Evolutionary conservation across 352 stramenopile genomes (phyloP), one percentile per base, ranked within the genome.

Genomic region (Phytophthora capsici): DNA sequence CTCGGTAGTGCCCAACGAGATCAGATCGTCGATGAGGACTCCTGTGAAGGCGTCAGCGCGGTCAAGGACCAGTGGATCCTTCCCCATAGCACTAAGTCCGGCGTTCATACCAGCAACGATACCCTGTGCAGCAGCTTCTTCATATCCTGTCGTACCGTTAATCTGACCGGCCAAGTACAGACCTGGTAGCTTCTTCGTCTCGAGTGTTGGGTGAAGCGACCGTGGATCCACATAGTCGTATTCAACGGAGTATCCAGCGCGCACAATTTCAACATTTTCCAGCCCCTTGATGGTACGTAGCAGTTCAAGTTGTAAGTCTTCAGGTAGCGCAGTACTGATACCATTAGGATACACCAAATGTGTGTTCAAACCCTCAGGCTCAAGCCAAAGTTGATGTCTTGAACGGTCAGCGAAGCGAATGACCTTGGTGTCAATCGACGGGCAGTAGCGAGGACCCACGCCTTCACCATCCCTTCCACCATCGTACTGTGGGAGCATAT

Each of bases 81-180:
- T 76, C 19, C 76, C 76, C 32, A 82, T 75, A 4, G 86, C 90
- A 16, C 71, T 71, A 30, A 98, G 71, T 4, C 91, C 96, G 25
- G 97, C 97, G 75, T 99, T 99, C 34, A 96, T 90, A 22, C 98
- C 98, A 5, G 98, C 98, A 22, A 99, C 77, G 37, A 99, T 91
- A 23, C 98, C 98, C 68, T 99, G 97, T 0, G 97, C 98, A 3
- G 90, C 98, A 5, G 98, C 98, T 80, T 99, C 98, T 88, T 99
- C 98, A 79, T 99, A 99, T 10, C 98, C 98, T 0, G 98, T 99
- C 10, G 98, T 99, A 34, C 98, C 97, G 73, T 98, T 99, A 74
- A 99, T 99, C 82, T 99, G 97, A 8, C 98, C 98, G 0, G 98
- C 97, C 14, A 99, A 80, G 72, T 96, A 99, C 34, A 99, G 73